A percentile compares a stretch with the other conserved stretches of the same genome.
These are phyloP conservation scores for Phialophora chinensis DNA, from an alignment of 2,329 filamentous ascomycete species.

Conservation along the genomic window DNA sequence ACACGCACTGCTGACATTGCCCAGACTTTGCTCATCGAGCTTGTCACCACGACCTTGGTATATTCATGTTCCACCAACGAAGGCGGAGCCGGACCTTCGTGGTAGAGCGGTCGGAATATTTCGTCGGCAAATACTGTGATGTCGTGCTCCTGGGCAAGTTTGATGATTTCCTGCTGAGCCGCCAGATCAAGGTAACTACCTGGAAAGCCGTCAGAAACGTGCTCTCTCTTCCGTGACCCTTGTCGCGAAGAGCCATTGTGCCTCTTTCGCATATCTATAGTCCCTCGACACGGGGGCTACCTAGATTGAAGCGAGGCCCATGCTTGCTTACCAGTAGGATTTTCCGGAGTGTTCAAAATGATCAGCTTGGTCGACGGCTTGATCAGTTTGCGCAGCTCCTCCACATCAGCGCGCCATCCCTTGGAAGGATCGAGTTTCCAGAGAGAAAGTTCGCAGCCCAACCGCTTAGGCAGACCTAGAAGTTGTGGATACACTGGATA, in stretches of 20 bases:
- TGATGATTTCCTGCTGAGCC: constrained; percentile 66
- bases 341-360: constrained; percentile 78
- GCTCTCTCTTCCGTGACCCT: neutral
- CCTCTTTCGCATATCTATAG: neutral
- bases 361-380: constrained; percentile 59
- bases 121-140: constrained; percentile 78
- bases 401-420: constrained; percentile 69
- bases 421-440: constrained; percentile 73
- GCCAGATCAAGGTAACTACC: constrained; percentile 69
- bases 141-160: constrained; percentile 65
- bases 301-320: neutral
- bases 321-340: constrained; percentile 63
- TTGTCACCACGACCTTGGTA: constrained; percentile 71
- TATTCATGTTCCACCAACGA: constrained; percentile 59
- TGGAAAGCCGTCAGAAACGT: neutral
- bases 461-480: constrained; percentile 72
- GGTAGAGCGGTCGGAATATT: constrained; percentile 84
- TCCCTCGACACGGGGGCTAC: neutral
- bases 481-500: constrained; percentile 89
- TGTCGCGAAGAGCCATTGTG: neutral
- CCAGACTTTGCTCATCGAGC: constrained; percentile 87
- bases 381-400: constrained; percentile 69
- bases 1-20: constrained; percentile 79
- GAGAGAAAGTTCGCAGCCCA: constrained; percentile 77
- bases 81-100: constrained; percentile 57